A percentile compares a stretch with the other conserved stretches of the same genome.
Conservation (phyloP, 257 asterid species). For the Scutellaria baicalensis region DNA sequence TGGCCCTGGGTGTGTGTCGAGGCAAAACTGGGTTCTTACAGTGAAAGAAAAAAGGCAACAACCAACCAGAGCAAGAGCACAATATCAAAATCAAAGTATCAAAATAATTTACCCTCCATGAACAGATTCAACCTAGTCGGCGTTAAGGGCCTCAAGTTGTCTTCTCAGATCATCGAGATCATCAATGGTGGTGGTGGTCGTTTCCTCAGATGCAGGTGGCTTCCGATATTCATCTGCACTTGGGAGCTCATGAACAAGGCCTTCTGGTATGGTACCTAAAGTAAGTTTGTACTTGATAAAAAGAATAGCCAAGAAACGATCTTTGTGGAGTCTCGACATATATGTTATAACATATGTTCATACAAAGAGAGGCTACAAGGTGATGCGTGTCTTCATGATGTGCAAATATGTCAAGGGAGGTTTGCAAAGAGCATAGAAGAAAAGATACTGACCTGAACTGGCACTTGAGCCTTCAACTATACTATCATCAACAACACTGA, state of each 20-base stretch:
- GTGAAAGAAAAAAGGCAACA: conserved; percentile 1
- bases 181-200: conserved; percentile 21
- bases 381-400: neutral
- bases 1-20: neutral
- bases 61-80: neutral
- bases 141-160: conserved; percentile 84
- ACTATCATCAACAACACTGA: conserved; percentile 76
- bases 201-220: conserved; percentile 30
- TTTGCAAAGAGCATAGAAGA: neutral
- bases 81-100: neutral
- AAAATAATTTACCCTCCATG: neutral
- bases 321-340: neutral
- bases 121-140: conserved; percentile 18
- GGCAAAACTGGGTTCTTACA: conserved; percentile 12
- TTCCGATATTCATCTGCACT: conserved; percentile 63
- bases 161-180: conserved; percentile 83
- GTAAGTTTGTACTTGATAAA: neutral
- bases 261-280: conserved; percentile 71
- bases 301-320: neutral
- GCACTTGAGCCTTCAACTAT: conserved; percentile 33
- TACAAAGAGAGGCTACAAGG: neutral
- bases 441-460: conserved; percentile 44
- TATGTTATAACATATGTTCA: neutral
- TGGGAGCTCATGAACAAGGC: conserved; percentile 85
- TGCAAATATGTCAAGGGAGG: neutral